Percentiles rank a stretch among this genome's conserved stretches.
phyloP scores from a whole-genome alignment of 2,329 filamentous ascomycete species.

The Colletotrichum sp. region DNA sequence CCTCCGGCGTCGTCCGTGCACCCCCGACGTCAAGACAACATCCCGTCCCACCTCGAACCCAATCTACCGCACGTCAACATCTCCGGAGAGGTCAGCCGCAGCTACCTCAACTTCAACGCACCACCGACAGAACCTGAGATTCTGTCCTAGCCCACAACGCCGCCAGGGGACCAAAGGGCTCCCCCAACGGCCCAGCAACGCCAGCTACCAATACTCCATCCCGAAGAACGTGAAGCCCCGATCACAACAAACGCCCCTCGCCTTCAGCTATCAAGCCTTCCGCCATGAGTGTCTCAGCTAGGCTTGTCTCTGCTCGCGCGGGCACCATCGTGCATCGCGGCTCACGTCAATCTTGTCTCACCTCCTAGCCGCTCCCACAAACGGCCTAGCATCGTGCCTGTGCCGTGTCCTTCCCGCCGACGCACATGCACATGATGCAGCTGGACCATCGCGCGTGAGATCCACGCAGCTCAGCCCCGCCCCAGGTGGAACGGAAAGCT shows the following conservation, averaged over 20 bases:
- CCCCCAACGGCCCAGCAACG: not conserved
- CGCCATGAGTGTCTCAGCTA: not conserved
- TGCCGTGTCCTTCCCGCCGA: not conserved
- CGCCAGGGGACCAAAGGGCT: not conserved
- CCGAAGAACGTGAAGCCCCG: not conserved
- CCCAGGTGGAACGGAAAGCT: not conserved
- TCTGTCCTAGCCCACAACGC: not conserved
- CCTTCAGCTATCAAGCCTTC: not conserved
- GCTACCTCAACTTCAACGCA: not conserved
- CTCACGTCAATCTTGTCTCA: slow-evolving; percentile 5
- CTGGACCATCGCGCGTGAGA: not conserved
- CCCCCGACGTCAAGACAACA: not conserved
- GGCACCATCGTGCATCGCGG: not conserved
- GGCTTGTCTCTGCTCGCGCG: not conserved
- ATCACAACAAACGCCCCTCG: not conserved
- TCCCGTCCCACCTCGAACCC: not conserved
- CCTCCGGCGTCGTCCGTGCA: not conserved
- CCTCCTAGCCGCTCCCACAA: not conserved
- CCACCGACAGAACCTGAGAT: not conserved
- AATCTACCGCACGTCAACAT: accelerated
- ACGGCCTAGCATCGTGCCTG: not conserved
- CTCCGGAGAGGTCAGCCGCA: not conserved
- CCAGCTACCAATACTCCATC: not conserved
- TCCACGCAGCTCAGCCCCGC: not conserved
- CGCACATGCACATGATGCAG: not conserved